Evolutionary conservation across 1,139 yeast species (phyloP), one percentile per base, ranked within the genome.

Genomic region (Pichia inconspicua): DNA sequence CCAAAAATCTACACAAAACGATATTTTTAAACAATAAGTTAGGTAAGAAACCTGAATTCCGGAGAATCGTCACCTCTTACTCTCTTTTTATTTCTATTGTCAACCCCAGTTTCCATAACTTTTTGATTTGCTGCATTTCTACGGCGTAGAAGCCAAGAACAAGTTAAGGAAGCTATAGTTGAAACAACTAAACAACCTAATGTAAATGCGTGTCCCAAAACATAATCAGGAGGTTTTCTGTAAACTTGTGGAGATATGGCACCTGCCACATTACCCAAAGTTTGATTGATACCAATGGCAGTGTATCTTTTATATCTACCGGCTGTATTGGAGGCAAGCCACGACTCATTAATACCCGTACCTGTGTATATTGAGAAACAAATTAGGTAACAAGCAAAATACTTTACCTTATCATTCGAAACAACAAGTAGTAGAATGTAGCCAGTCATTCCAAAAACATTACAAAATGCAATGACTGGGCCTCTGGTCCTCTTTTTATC

Each of bases 211-310:
- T 47, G 50, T 14, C 50, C 47, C 32, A 47, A 42, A 22, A 36
- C 34, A 25, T 47, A 47, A 8, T 42, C 28, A 11, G 47, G 50
- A 19, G 50, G 47, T 15, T 38, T 8, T 11, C 47, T 41, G 22
- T 47, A 47, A 27, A 47, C 47, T 38, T 47, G 50, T 19, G 47
- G 42, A 41, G 47, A 43, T n/a, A 47, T 37, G n/a, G 47, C 47
- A 35, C 50, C 50, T 11, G 50, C 14, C 17, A 47, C 43, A 39
- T 47, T 47, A 34, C 50, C 47, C 12, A 47, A 36, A 12, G 50
- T 44, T 27, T 47, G 50, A 30, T 47, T 47, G 9, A 47, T 35
- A 14, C 41, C 47, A 32, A 44, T 44, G 12, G 50, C 17, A 15
- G 47, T 47, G 34, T 44, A 47, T 42, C 50, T 39, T 30, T 47